A percentile compares a stretch with the other conserved stretches of the same genome.
phyloP scores from a whole-genome alignment of 371 early-diverging fungal species.

The Rhizopus microsporus region DNA sequence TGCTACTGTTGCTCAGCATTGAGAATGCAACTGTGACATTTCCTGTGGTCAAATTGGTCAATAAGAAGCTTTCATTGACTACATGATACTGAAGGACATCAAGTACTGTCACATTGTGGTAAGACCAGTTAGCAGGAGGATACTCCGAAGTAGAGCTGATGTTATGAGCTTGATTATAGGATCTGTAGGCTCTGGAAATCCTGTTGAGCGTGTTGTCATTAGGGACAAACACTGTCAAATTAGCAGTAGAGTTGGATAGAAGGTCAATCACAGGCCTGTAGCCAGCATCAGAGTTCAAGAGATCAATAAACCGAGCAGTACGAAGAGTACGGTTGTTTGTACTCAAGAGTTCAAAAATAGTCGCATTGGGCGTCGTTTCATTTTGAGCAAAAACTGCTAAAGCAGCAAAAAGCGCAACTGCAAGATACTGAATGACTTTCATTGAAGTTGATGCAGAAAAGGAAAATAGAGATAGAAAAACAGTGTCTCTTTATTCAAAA shows the following conservation, averaged over 20 bases:
- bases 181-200: not conserved
- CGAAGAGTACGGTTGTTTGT: conserved; percentile 29
- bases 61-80: conserved; percentile 23
- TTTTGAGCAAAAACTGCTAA: conserved; percentile 11
- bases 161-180: not conserved
- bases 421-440: conserved; percentile 13
- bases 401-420: conserved; percentile 12
- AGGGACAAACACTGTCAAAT: conserved; percentile 36
- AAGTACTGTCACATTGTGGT: conserved; percentile 18
- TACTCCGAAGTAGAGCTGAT: not conserved
- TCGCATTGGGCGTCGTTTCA: not conserved
- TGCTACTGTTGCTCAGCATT: conserved; percentile 27
- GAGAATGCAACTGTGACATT: conserved; percentile 24
- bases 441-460: not conserved
- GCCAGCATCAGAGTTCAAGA: conserved; percentile 31
- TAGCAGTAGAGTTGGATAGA: conserved; percentile 27
- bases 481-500: no score
- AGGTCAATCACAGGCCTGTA: conserved; percentile 30
- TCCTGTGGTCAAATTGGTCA: conserved; percentile 14
- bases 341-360: conserved; percentile 27
- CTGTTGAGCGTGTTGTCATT: conserved; percentile 18
- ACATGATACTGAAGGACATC: conserved; percentile 42
- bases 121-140: conserved; percentile 21
- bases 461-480: no score
- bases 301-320: conserved; percentile 24